Evolutionary conservation across 805 yeast genomes (phyloP), one percentile per base, ranked within the genome.

Genomic region (Metschnikowia lunata): DNA sequence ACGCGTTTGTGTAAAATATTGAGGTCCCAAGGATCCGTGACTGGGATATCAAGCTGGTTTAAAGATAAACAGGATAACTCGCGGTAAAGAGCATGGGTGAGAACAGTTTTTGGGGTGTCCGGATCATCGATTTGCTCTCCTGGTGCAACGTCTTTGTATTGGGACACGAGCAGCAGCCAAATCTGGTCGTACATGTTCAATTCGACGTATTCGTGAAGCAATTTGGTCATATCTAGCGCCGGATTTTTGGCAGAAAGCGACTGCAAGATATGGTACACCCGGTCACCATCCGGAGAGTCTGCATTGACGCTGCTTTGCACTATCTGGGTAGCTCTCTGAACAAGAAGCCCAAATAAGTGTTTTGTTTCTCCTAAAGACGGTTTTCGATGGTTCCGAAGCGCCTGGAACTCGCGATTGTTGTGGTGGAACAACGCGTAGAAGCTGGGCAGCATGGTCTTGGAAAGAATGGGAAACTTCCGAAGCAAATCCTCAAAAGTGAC

Each of bases 171-270:
- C 45, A 66, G 74, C 26, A 65, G 51, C 93, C 96, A 86, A 7
- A 88, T 58, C 48, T 75, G 78, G 50, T 79, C 85, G 54, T 80
- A 84, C 29, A 88, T 60, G 45, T 81, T 80, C 47, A 73, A 54
- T 54, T 90, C 97, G 12, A 87, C 82, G 53, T 87, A 87, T 43
- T 79, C 80, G 54, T 81, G 83, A 1, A 88, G 69, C 36, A 80
- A 67, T 45, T 69, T 71, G 51, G 71, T 77, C 50, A 80, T 62
- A 45, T 82, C 79, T 13, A 74, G 47, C 1, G 57, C 61, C 0
- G 77, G 75, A 34, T 69, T 61, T 10, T 65, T 51, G 4, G 53
- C 41, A 4, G 67, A 51, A 6, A 70, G 59, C 31, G 62, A 56
- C 27, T 57, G 58, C 3, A 71, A 57, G 10, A 69, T 37, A 39